Base-by-base conservation (phyloP, 1,139 yeast species). In the Candida sanyaensis region DNA sequence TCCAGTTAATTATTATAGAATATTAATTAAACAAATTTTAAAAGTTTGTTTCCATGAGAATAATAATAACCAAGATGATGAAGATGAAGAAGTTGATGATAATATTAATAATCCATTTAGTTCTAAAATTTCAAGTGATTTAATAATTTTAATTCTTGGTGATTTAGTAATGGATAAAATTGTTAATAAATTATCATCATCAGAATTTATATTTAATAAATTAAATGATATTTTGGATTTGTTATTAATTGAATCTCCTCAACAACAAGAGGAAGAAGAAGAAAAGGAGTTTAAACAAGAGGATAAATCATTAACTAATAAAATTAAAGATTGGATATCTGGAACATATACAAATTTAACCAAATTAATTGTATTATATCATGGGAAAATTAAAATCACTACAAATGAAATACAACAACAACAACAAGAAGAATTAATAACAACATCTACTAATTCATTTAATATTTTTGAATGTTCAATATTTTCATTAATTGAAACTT, bases 81-180 rank as follows among this genome's bases (percentile, higher is more conserved):
- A n/a, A n/a, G 29, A 36, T 4, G 29, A 36, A 23, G 21, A 23
- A 11, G 39, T 24, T n/a, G 39, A 12, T n/a, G 34, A 12, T 12
- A 12, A 9, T 32, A 12, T 13, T n/a, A 28, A 39, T 12, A 45
- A 50, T 28, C 54, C 66, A 1, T 53, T 62, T 1, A 56, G 64
- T 24, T 70, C 77, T 1, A 60, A 60, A 26, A 71, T 74, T 4
- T 59, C 67, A 2, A 54, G 59, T 38, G 64, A 62, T 39, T 61
- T 75, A 34, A 58, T 71, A 1, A 57, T 61, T 2, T 45, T 65
- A 3, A 50, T 73, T 12, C 48, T 73, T 33, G 65, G 72, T 7
- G 78, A 75, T 54, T 55, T 74, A 50, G 70, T 75, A 7, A 45
- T 75, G 9, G 59, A 50, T 9, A 69, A 69, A 45, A 49, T 66